Evolutionary conservation across 495 filamentous ascomycete species (phyloP).

Genomic region (Hypomontagnella submonticulosa): DNA sequence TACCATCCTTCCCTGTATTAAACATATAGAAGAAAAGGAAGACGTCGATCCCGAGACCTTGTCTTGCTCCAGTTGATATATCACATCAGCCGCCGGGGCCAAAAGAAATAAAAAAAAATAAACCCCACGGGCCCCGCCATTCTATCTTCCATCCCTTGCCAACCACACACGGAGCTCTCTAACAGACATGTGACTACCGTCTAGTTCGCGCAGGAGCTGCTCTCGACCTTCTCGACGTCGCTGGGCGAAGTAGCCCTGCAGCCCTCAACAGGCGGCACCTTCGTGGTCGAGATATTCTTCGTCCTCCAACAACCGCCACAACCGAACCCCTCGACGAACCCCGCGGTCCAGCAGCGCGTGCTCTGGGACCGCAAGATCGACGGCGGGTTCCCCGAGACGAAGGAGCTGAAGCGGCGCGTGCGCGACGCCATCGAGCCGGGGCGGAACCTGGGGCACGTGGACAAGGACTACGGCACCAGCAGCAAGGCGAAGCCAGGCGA

Average conservation of each 20-base stretch:
- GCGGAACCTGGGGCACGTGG: conserved; percentile 84
- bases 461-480: conserved; percentile 56
- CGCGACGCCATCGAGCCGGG: conserved; percentile 83
- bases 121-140: conserved; percentile 28
- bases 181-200: not conserved
- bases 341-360: conserved; percentile 46
- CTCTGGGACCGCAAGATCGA: conserved; percentile 92
- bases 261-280: conserved; percentile 85
- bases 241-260: conserved; percentile 93
- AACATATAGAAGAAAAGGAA: not conserved
- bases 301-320: conserved; percentile 41
- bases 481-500: not conserved
- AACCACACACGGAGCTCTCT: not conserved
- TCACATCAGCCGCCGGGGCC: conserved; percentile 7
- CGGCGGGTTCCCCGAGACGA: conserved; percentile 92
- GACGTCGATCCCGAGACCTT: conserved; percentile 9
- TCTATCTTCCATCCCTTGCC: not conserved
- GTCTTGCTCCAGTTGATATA: conserved; percentile 8
- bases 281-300: conserved; percentile 72
- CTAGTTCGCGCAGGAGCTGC: conserved; percentile 94
- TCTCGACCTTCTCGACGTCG: conserved; percentile 90
- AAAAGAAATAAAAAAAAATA: not conserved
- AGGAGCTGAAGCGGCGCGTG: conserved; percentile 89
- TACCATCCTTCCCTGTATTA: not conserved
- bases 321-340: conserved; percentile 14